These are phyloP conservation scores for Botrytis byssoidea DNA, from an alignment of 2,329 filamentous ascomycete genomes.

Conservation along the genomic window DNA sequence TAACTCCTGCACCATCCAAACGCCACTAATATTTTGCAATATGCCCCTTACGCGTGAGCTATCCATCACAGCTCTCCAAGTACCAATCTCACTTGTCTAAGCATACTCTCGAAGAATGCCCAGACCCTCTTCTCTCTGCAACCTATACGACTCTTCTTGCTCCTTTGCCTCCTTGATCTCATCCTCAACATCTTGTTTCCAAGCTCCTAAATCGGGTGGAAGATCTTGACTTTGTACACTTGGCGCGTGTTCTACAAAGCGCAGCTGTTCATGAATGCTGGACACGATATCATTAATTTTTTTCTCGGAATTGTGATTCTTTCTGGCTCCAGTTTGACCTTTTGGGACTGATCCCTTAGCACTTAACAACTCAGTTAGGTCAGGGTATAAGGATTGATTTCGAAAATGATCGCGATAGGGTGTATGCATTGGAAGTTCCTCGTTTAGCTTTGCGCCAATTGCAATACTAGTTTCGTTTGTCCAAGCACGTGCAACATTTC, in stretches of 20 bases:
- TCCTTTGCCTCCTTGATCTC: constrained; percentile 63
- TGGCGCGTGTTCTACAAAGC: constrained; percentile 80
- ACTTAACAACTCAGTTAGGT: constrained; percentile 68
- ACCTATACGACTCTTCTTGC: constrained; percentile 53
- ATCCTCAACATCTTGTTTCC: constrained; percentile 68
- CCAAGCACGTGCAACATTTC: constrained; percentile 96
- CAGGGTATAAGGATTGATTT: constrained; percentile 82
- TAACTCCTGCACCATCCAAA: constrained; percentile 16
- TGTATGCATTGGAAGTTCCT: constrained; percentile 73
- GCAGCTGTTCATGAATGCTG: constrained; percentile 79
- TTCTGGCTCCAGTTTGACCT: constrained; percentile 43
- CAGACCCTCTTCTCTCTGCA: constrained; percentile 55
- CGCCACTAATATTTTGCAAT: constrained; percentile 3
- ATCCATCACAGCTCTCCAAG: not conserved
- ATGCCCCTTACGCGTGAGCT: not conserved
- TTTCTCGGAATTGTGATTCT: constrained; percentile 76
- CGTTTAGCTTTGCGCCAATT: constrained; percentile 68
- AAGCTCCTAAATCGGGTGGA: constrained; percentile 69
- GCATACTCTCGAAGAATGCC: constrained; percentile 54
- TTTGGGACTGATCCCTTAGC: constrained; percentile 43
- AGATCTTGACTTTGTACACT: constrained; percentile 83
- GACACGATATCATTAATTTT: constrained; percentile 73
- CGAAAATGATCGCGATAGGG: constrained; percentile 88
- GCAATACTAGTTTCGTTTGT: constrained; percentile 93
- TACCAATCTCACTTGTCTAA: not conserved